Base-by-base conservation (phyloP, 352 stramenopile genomes). In the Phytophthora lateralis region DNA sequence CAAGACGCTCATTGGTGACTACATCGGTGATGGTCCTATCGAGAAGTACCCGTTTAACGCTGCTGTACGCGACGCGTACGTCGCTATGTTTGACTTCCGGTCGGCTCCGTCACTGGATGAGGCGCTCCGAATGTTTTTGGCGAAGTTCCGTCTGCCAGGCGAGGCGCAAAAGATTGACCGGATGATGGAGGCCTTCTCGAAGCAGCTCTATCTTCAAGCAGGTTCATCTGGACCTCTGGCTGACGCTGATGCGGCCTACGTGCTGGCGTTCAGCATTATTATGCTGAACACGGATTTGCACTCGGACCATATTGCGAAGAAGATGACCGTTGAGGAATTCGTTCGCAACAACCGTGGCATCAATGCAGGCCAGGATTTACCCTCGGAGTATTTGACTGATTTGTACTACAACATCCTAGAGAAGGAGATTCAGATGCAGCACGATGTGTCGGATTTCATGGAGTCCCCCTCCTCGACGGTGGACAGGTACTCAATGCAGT, bases 231-330 rank as follows among this genome's bases (percentile, higher is more conserved):
- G 77, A 2, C 74, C 82, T n/a, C 59, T 95, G 21, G 69, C 89
- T 17, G 78, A 92, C 26, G 95, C 85, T 9, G 97, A 99, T 66
- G 91, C 96, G 24, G 97, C 95, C 3, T 99, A 98, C 56, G 86
- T 99, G 20, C 73, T 99, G 27, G 91, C 96, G 9, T 99, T 99
- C 81, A 97, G 97, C 41, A 98, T 99, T 60, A 99, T 99, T 49
- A 99, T 99, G 96, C 80, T 99, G 20, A 99, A 99, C 75, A 99
- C 97, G n/a, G 97, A 99, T 61, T 67, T 99, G 58, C 97, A 99
- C 73, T 98, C 80, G 55, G 83, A 94, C 27, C 82, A 95, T 38
- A 93, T 96, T 37, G 70, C 79, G 5, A 94, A 94, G 68, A 96
- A 96, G 48, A 96, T 96, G 88, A 94, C 75, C 1, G 35, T 91